Evolutionary conservation across 2,329 filamentous ascomycete genomes (phyloP), one percentile per base, ranked within the genome.

Genomic region (Uncinocarpus reesii): DNA sequence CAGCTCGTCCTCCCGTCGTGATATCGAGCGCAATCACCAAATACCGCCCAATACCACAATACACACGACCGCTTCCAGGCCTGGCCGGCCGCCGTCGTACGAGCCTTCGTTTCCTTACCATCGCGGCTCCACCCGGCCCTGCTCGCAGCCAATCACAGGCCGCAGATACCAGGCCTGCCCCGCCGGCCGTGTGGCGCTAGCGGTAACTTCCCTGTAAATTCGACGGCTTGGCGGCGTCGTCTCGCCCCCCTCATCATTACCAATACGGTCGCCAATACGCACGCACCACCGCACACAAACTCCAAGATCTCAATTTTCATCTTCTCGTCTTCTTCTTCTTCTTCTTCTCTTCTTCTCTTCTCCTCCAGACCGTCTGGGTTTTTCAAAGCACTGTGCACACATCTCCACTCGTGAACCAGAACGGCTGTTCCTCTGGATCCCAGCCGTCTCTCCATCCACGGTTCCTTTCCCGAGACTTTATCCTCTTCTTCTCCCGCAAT

Each of bases 331-430:
- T 32, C 24, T 32, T 40, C 10, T 11, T 29, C 34, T 46, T 31
- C 16, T 32, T 31, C 24, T 46, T 26, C 34, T 52, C 43, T 34
- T 49, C 37, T 26, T 49, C 34, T 20, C 31, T 24, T 47, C 43
- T 38, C 16, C 32, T 35, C 16, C 31, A 24, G 15, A 37, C 11
- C 38, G 8, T 21, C 28, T 48, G 24, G 46, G 26, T 26, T 43
- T 28, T 37, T 26, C 36, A 29, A 35, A 35, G 4, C 37, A 34
- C n/a, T n/a, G n/a, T n/a, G 15, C 20, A 34, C 16, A 23, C 7
- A 24, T 16, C 7, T 31, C 35, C 18, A 37, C 32, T 20, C n/a
- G 35, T 42, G 28, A 24, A 13, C 11, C 40, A 35, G 8, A 28
- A 31, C 36, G 24, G 45, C 18, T 18, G 41, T 34, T 37, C n/a